These are phyloP conservation scores for Domatiomyces catenatus DNA, from an alignment of 2,329 filamentous ascomycete genomes.

Conservation along the genomic window DNA sequence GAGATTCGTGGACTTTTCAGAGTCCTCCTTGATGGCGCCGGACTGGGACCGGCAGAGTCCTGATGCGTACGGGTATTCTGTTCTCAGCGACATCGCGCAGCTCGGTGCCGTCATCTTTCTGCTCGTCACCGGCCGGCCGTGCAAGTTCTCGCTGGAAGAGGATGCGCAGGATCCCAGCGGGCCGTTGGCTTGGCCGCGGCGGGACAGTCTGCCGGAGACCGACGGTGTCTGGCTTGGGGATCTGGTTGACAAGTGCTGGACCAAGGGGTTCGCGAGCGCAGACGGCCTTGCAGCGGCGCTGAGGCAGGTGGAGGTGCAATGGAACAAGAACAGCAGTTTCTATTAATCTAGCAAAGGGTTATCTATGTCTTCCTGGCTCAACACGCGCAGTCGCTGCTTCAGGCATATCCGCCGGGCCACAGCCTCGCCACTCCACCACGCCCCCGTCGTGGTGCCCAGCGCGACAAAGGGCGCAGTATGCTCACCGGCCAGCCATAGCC, in stretches of 20 bases:
- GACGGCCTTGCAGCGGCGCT: slow-evolving; percentile 12
- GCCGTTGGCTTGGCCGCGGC: slow-evolving; percentile 16
- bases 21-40: slow-evolving; percentile 16
- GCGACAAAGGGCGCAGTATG: slow-evolving; percentile 84
- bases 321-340: too few relatives aligned
- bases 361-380: background rate
- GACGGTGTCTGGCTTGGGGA: slow-evolving; percentile 17
- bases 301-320: background rate
- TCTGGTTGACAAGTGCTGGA: slow-evolving; percentile 20
- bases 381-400: slow-evolving; percentile 7
- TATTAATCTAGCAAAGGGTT: too few relatives aligned
- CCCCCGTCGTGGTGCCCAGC: slow-evolving; percentile 74
- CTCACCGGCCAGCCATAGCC: slow-evolving; percentile 77
- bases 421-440: slow-evolving; percentile 78
- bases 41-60: slow-evolving; percentile 17
- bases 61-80: slow-evolving; percentile 18
- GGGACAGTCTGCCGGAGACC: slow-evolving; percentile 17
- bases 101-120: slow-evolving; percentile 22
- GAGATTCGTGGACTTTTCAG: slow-evolving; percentile 20
- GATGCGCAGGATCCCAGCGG: too few relatives aligned
- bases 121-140: slow-evolving; percentile 16
- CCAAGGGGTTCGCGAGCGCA: slow-evolving; percentile 10
- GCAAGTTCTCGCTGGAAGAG: slow-evolving; percentile 15
- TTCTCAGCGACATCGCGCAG: slow-evolving; percentile 20
- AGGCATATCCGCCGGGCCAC: slow-evolving; percentile 43